Conservation (phyloP, 768 basidiomycete genomes). For the Tephrocybe sp. region DNA sequence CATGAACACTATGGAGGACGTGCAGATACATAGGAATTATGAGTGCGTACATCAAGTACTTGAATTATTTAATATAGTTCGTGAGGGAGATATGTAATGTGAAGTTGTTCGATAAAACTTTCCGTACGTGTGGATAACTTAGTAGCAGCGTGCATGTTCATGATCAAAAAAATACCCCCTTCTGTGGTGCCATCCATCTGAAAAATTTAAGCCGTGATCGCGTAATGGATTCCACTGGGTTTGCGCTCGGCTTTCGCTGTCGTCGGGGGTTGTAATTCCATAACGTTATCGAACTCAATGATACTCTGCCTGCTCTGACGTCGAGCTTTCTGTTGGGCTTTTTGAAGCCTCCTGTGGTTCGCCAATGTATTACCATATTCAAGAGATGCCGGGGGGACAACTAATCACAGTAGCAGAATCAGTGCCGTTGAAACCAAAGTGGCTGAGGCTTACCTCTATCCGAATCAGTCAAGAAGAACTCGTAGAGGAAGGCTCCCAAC, state of each 20-base stretch:
- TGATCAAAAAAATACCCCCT: too few species aligned
- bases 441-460: slow-evolving; percentile 44
- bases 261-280: slow-evolving; percentile 4
- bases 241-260: slow-evolving; percentile 2
- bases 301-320: slow-evolving; percentile 14
- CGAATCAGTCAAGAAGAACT: slow-evolving; percentile 57
- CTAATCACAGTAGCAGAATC: not conserved
- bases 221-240: slow-evolving; percentile 6
- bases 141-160: not conserved
- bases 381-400: slow-evolving; percentile 15
- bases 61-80: too few species aligned
- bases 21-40: too few species aligned
- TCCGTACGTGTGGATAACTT: too few species aligned
- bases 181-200: too few species aligned
- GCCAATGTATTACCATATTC: slow-evolving; percentile 9
- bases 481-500: slow-evolving; percentile 50
- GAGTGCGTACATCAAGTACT: too few species aligned
- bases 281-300: slow-evolving; percentile 6
- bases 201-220: not conserved
- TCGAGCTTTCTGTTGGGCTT: slow-evolving; percentile 2
- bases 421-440: not conserved
- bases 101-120: not conserved
- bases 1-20: too few species aligned
- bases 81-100: not conserved
- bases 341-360: slow-evolving; percentile 11